phyloP scores from a whole-genome alignment of 176 grass and related monocot species.

The Olyra latifolia region DNA sequence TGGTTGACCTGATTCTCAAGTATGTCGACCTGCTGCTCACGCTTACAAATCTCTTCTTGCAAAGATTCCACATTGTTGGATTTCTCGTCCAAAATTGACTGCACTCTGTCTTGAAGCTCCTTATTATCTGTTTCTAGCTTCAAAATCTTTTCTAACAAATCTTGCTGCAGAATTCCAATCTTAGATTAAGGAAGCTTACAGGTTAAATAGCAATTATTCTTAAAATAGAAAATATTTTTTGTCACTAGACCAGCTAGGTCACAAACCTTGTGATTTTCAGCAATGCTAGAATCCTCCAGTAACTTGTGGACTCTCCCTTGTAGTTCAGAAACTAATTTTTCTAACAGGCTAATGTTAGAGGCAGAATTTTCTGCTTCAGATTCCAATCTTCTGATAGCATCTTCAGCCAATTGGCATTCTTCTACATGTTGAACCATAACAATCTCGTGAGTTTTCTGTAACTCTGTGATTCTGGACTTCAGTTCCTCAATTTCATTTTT shows the following conservation, averaged over 20 bases:
- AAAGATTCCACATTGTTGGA: slow-evolving; percentile 61
- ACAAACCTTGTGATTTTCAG: slow-evolving; percentile 79
- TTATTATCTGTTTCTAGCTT: slow-evolving; percentile 73
- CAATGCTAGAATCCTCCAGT: slow-evolving; percentile 56
- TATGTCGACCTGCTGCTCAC: slow-evolving; percentile 57
- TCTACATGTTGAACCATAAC: slow-evolving; percentile 93
- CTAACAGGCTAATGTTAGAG: slow-evolving; percentile 53
- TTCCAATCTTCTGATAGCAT: slow-evolving; percentile 70
- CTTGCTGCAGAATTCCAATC: slow-evolving; percentile 62
- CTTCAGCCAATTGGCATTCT: slow-evolving; percentile 79
- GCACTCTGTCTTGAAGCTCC: slow-evolving; percentile 60
- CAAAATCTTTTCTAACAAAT: slow-evolving; percentile 65
- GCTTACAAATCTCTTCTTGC: slow-evolving; percentile 68
- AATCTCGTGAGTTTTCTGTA: slow-evolving; percentile 85
- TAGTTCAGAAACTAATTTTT: slow-evolving; percentile 63
- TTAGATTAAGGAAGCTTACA: slow-evolving; percentile 30
- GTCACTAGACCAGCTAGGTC: background rate
- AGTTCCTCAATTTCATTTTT: slow-evolving; percentile 65
- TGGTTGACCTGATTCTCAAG: slow-evolving; percentile 71
- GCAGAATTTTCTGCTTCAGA: slow-evolving; percentile 67
- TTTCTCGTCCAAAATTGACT: slow-evolving; percentile 59
- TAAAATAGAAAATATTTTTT: background rate
- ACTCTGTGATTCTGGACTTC: slow-evolving; percentile 64
- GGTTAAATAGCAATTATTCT: slow-evolving; percentile 7
- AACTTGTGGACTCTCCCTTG: slow-evolving; percentile 67